Conservation (phyloP, 768 basidiomycete genomes). For the Leccinellum luteum region DNA sequence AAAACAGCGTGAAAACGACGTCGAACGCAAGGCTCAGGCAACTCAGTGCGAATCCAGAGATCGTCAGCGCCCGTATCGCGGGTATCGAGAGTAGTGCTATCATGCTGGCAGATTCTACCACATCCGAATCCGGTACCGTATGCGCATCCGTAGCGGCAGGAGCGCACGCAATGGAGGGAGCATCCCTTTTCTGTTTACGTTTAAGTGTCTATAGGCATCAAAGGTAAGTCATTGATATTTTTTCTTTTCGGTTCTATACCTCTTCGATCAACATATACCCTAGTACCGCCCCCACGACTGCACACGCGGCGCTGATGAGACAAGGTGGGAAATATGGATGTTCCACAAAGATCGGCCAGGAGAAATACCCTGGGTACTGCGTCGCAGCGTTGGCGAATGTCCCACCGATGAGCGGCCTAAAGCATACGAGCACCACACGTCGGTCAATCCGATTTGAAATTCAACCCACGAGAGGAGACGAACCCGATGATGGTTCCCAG, state of each 20-base stretch:
- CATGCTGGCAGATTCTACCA: conserved; percentile 24
- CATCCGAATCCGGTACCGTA: background rate
- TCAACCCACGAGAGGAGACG: background rate
- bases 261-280: conserved; percentile 21
- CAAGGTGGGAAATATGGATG: conserved; percentile 21
- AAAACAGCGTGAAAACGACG: conserved; percentile 61
- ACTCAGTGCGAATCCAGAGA: conserved; percentile 48
- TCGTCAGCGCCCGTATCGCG: conserved; percentile 48
- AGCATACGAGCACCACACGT: background rate
- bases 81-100: conserved; percentile 45
- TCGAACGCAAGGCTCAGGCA: conserved; percentile 59
- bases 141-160: background rate
- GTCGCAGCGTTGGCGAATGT: conserved; percentile 18
- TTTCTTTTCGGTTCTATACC: conserved; percentile 3
- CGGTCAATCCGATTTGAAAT: background rate
- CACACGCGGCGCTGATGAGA: conserved; percentile 7
- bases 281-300: conserved; percentile 6
- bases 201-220: conserved; percentile 13
- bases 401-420: conserved; percentile 23
- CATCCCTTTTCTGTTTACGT: conserved; percentile 5
- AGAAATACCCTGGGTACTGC: conserved; percentile 7
- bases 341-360: conserved; percentile 5
- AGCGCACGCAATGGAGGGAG: no score
- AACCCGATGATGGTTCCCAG: conserved; percentile 55
- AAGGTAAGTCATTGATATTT: background rate